A percentile compares a stretch with the other conserved stretches of the same genome.
phyloP scores from a whole-genome alignment of 441 rosid genomes.

The Croton setiger region DNA sequence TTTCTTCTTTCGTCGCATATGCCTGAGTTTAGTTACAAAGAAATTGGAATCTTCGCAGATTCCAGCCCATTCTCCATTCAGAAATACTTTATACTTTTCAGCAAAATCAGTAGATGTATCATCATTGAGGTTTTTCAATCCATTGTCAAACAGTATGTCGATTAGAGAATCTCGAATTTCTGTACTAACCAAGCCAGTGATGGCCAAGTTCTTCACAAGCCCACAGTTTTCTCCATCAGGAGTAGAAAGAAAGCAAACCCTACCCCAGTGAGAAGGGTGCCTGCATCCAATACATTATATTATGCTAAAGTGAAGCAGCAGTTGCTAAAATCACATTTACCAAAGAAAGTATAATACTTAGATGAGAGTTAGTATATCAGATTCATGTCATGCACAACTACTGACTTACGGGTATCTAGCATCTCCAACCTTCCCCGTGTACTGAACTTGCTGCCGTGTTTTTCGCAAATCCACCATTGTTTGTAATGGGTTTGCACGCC shows the following conservation, averaged over 20 bases:
- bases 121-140: slow-evolving; percentile 64
- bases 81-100: slow-evolving; percentile 58
- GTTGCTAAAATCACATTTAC: slow-evolving; percentile 7
- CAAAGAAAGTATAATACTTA: background rate
- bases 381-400: background rate
- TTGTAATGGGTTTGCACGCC: slow-evolving; percentile 89
- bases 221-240: slow-evolving; percentile 99
- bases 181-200: slow-evolving; percentile 74
- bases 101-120: slow-evolving; percentile 46
- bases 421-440: slow-evolving; percentile 96
- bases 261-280: slow-evolving; percentile 99
- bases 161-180: slow-evolving; percentile 46
- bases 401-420: slow-evolving; percentile 92
- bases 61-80: slow-evolving; percentile 96
- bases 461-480: slow-evolving; percentile 76
- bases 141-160: slow-evolving; percentile 46
- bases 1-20: slow-evolving; percentile 54
- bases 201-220: slow-evolving; percentile 80
- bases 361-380: background rate
- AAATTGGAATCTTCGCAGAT: slow-evolving; percentile 50
- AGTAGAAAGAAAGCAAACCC: slow-evolving; percentile 87
- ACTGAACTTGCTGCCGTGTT: slow-evolving; percentile 75
- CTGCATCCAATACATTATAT: slow-evolving; percentile 39
- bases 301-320: slow-evolving; percentile 2
- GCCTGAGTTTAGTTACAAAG: slow-evolving; percentile 58